A percentile compares a stretch with the other conserved stretches of the same genome.
phyloP scores from a whole-genome alignment of 345 rosid genomes.

The Gossypium herbaceum region DNA sequence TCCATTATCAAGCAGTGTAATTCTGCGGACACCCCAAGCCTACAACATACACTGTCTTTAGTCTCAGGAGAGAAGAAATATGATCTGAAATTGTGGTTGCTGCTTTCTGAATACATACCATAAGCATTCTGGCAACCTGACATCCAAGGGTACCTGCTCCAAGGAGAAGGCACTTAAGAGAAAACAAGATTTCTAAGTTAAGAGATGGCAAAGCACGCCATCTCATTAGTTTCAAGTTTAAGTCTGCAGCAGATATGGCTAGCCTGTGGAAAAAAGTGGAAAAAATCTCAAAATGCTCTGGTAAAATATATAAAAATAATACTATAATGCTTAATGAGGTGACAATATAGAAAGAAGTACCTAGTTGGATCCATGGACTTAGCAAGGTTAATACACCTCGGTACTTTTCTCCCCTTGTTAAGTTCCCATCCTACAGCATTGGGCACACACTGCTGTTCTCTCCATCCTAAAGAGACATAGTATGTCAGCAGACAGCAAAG shows the following conservation, averaged over 20 bases:
- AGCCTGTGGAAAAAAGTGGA: conserved; percentile 40
- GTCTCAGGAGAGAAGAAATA: conserved; percentile 11
- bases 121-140: conserved; percentile 91
- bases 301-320: conserved; percentile 8
- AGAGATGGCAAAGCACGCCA: conserved; percentile 97
- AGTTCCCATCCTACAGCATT: conserved; percentile 91
- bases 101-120: conserved; percentile 45
- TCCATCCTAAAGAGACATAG: conserved; percentile 42
- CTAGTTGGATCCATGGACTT: conserved; percentile 90
- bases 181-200: conserved; percentile 56
- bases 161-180: conserved; percentile 87
- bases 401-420: conserved; percentile 51
- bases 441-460: conserved; percentile 42
- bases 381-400: conserved; percentile 75
- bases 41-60: conserved; percentile 29
- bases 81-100: background rate
- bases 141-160: conserved; percentile 99
- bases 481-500: conserved; percentile 16
- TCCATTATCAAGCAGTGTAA: conserved; percentile 84
- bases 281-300: conserved; percentile 15
- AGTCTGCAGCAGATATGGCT: conserved; percentile 87
- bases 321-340: conserved; percentile 3
- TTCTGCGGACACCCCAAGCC: conserved; percentile 94
- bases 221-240: conserved; percentile 92
- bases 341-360: conserved; percentile 28